A percentile compares a stretch with the other conserved stretches of the same genome.
These are phyloP conservation scores for Aristolochia fimbriata DNA, from an alignment of 164 flowering plant species.

Conservation along the genomic window DNA sequence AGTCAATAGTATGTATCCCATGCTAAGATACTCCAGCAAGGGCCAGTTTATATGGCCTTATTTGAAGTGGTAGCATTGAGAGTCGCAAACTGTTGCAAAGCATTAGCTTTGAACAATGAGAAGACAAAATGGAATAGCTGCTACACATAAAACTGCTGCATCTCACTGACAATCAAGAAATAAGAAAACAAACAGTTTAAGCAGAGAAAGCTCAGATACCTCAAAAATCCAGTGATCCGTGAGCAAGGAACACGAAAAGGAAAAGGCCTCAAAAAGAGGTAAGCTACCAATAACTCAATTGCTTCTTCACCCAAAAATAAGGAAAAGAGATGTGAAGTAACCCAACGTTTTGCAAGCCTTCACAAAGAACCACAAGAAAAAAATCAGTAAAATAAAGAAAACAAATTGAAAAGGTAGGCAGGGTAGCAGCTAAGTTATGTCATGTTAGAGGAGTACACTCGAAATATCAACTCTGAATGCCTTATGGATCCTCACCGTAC, in stretches of 20 bases:
- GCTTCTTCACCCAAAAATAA: slow-evolving; percentile 64
- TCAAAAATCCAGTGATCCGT: slow-evolving; percentile 78
- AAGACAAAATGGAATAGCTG: not conserved
- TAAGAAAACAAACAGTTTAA: not conserved
- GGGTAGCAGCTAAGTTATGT: too few relatives aligned
- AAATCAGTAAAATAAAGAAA: not conserved
- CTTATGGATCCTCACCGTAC: slow-evolving; percentile 42
- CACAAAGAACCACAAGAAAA: slow-evolving; percentile 9
- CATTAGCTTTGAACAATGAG: too few relatives aligned
- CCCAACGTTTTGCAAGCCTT: slow-evolving; percentile 98
- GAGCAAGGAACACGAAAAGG: slow-evolving; percentile 79
- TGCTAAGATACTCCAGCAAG: too few relatives aligned
- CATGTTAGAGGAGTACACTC: too few relatives aligned
- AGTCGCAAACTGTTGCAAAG: too few relatives aligned
- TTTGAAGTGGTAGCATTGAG: too few relatives aligned
- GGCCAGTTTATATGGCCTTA: too few relatives aligned
- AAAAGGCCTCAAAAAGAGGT: slow-evolving; percentile 64
- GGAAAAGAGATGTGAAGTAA: slow-evolving; percentile 91
- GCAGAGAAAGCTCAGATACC: slow-evolving; percentile 26
- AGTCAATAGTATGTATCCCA: too few relatives aligned
- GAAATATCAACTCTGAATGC: not conserved
- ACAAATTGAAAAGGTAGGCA: not conserved
- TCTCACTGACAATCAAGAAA: not conserved
- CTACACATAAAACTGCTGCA: not conserved
- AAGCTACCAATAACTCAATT: slow-evolving; percentile 80